phyloP scores from a whole-genome alignment of 2,329 filamentous ascomycete species.

The Calonectria multiphialidica region DNA sequence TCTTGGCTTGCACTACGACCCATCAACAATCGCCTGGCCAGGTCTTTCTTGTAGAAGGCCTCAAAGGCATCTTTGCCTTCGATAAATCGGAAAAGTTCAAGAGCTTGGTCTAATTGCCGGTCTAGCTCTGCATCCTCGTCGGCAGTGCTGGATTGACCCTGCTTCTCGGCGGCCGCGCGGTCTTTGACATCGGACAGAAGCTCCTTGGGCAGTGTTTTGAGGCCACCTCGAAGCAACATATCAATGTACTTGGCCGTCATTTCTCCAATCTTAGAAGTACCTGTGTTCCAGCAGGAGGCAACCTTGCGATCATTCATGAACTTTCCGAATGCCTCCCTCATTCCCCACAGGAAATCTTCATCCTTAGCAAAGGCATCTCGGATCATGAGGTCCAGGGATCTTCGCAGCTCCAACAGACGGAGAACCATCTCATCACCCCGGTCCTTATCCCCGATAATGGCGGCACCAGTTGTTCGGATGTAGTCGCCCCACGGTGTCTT shows the following conservation, averaged over 20 bases:
- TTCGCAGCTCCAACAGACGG: slow-evolving; percentile 84
- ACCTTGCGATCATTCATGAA: slow-evolving; percentile 94
- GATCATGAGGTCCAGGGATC: slow-evolving; percentile 81
- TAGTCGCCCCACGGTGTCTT: slow-evolving; percentile 82
- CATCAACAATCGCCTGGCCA: slow-evolving; percentile 91
- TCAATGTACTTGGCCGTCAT: slow-evolving; percentile 99
- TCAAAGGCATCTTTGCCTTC: slow-evolving; percentile 98
- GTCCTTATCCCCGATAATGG: slow-evolving; percentile 84
- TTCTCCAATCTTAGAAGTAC: slow-evolving; percentile 94
- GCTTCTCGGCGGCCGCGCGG: slow-evolving; percentile 67
- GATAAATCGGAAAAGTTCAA: slow-evolving; percentile 97
- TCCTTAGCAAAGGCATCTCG: slow-evolving; percentile 82
- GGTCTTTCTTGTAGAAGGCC: slow-evolving; percentile 98
- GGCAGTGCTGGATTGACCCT: slow-evolving; percentile 74
- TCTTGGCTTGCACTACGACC: slow-evolving; percentile 93
- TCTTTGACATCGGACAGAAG: slow-evolving; percentile 74
- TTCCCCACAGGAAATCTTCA: slow-evolving; percentile 79
- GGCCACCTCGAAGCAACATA: slow-evolving; percentile 85
- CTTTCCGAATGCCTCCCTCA: slow-evolving; percentile 86
- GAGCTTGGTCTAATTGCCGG: slow-evolving; percentile 88
- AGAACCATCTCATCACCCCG: slow-evolving; percentile 88
- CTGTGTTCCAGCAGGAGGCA: slow-evolving; percentile 78
- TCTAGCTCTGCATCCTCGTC: slow-evolving; percentile 96
- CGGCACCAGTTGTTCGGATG: slow-evolving; percentile 79
- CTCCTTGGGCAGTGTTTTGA: slow-evolving; percentile 82